phyloP scores from a whole-genome alignment of 371 early-diverging fungal genomes.

The Apophysomyces ossiformis region DNA sequence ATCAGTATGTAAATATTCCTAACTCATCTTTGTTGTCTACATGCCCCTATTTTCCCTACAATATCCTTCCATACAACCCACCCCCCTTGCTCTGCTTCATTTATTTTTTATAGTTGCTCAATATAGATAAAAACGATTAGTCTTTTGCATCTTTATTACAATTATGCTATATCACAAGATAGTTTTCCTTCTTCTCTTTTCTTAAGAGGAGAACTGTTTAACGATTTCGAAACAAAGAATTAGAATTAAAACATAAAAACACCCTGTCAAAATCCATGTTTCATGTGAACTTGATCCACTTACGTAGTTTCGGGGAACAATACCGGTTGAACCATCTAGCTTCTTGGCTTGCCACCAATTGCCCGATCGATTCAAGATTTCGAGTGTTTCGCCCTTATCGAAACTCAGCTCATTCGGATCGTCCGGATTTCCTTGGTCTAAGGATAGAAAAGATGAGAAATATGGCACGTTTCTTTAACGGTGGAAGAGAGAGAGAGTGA shows the following conservation, averaged over 20 bases:
- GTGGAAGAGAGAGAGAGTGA: background rate
- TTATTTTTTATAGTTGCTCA: too few relatives aligned
- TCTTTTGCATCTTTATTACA: too few relatives aligned
- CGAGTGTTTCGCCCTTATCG: constrained; percentile 84
- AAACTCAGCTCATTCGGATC: constrained; percentile 94
- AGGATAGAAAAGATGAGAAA: constrained; percentile 14
- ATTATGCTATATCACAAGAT: too few relatives aligned
- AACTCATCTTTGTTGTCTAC: background rate
- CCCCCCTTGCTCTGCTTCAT: too few relatives aligned
- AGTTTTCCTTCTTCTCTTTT: too few relatives aligned
- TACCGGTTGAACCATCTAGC: constrained; percentile 81
- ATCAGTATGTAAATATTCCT: constrained; percentile 4
- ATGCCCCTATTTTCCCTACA: background rate
- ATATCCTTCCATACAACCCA: too few relatives aligned
- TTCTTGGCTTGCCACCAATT: constrained; percentile 96
- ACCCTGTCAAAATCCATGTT: background rate
- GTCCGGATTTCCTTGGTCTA: constrained; percentile 81
- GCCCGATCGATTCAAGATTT: constrained; percentile 88
- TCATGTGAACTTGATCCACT: constrained; percentile 16
- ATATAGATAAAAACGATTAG: too few relatives aligned
- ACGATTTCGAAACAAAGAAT: constrained; percentile 6
- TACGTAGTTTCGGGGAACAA: constrained; percentile 93
- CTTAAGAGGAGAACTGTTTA: constrained; percentile 8
- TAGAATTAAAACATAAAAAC: background rate
- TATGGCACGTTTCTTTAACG: background rate